These are phyloP conservation scores for Arabis alpina DNA, from an alignment of 345 rosid species.

Conservation along the genomic window DNA sequence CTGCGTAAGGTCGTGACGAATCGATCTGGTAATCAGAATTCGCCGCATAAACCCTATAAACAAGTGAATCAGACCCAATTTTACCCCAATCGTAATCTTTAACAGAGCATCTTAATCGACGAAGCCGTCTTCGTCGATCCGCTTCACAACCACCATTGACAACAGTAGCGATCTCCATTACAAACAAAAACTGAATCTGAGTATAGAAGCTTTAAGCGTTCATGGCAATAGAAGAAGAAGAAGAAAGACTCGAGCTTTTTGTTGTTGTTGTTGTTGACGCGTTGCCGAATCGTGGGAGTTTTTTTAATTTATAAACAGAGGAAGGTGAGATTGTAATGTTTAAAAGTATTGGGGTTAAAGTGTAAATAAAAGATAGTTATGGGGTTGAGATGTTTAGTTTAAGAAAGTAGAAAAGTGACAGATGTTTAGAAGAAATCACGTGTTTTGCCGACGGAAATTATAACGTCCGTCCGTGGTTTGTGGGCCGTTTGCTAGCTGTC, in stretches of 20 bases:
- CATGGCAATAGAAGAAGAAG: slow-evolving; percentile 25
- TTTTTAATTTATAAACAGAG: slow-evolving; percentile 33
- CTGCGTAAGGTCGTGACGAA: slow-evolving; percentile 64
- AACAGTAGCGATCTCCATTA: slow-evolving; percentile 41
- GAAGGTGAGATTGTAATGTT: slow-evolving; percentile 21
- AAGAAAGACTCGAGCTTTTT: slow-evolving; percentile 28
- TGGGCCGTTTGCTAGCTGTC: slow-evolving; percentile 49
- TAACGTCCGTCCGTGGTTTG: slow-evolving; percentile 38
- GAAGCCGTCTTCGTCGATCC: slow-evolving; percentile 39
- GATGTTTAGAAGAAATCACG: slow-evolving; percentile 26
- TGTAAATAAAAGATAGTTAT: neutral
- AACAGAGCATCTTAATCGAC: slow-evolving; percentile 69
- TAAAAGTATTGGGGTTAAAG: slow-evolving; percentile 11
- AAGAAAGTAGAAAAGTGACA: slow-evolving; percentile 32
- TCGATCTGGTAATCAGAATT: slow-evolving; percentile 59
- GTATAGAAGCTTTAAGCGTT: slow-evolving; percentile 31
- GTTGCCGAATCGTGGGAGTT: slow-evolving; percentile 29
- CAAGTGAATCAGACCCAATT: slow-evolving; percentile 65
- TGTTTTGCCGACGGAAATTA: slow-evolving; percentile 40
- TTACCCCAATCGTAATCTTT: slow-evolving; percentile 92
- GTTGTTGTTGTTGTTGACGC: slow-evolving; percentile 14
- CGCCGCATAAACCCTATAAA: slow-evolving; percentile 63
- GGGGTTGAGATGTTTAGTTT: slow-evolving; percentile 34
- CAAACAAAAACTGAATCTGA: slow-evolving; percentile 5
- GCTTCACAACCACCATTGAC: slow-evolving; percentile 39